Conservation (phyloP, 345 rosid species). For the Cardamine resedifolia region DNA sequence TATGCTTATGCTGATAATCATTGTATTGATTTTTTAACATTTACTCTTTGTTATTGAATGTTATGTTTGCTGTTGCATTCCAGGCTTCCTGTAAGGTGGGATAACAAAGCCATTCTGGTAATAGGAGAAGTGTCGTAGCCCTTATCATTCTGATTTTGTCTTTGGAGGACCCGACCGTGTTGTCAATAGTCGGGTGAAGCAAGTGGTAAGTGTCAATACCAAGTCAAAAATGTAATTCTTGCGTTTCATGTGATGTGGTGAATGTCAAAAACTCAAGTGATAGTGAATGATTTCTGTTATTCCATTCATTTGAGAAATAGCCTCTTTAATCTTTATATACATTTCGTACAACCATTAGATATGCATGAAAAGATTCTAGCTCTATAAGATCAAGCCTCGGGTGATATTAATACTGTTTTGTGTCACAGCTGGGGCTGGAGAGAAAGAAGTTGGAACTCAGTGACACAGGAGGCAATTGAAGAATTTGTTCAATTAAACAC, state of each 20-base stretch:
- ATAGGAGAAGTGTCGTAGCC: conserved; percentile 76
- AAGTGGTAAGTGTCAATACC: conserved; percentile 58
- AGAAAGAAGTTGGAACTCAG: conserved; percentile 10
- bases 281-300: not conserved
- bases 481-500: not conserved
- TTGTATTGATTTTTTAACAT: not conserved
- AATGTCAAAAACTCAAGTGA: not conserved
- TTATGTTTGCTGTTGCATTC: conserved; percentile 2
- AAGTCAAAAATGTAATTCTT: conserved; percentile 1
- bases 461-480: not conserved
- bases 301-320: not conserved
- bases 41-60: conserved; percentile 7
- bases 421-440: conserved; percentile 18
- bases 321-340: not conserved
- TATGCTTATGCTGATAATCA: conserved; percentile 2
- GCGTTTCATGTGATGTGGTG: not conserved
- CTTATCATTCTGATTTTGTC: conserved; percentile 73
- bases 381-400: too few species aligned
- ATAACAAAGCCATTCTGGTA: conserved; percentile 67
- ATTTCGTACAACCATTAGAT: not conserved
- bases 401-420: not conserved
- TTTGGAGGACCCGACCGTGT: conserved; percentile 71
- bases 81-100: conserved; percentile 88
- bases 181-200: conserved; percentile 69
- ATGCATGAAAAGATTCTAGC: not conserved